These are phyloP conservation scores for Backusella morwellensis DNA, from an alignment of 192 early-diverging fungal genomes.

Conservation along the genomic window DNA sequence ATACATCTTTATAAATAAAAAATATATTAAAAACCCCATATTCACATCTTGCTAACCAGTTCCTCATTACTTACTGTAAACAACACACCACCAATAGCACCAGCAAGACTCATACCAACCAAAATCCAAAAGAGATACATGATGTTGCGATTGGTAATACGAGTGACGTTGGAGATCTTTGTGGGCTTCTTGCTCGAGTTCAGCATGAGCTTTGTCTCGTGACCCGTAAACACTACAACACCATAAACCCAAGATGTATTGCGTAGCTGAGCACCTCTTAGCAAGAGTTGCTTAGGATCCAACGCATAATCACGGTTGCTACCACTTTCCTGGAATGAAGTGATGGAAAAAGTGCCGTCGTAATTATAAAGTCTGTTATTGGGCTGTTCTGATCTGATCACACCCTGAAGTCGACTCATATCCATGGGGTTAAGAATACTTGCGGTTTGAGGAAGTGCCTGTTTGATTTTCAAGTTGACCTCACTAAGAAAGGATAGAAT, in stretches of 20 bases:
- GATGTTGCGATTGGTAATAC: slow-evolving; percentile 90
- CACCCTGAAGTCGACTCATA: slow-evolving; percentile 58
- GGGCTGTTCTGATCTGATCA: slow-evolving; percentile 90
- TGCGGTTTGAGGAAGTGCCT: slow-evolving; percentile 85
- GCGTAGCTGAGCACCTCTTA: slow-evolving; percentile 91
- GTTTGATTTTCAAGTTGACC: slow-evolving; percentile 96
- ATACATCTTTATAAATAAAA: slow-evolving; percentile 32
- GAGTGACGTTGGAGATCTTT: slow-evolving; percentile 88
- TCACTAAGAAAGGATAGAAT: slow-evolving; percentile 53
- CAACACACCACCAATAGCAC: slow-evolving; percentile 79
- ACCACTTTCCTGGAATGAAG: slow-evolving; percentile 40
- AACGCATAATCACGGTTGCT: slow-evolving; percentile 72
- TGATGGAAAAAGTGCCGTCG: slow-evolving; percentile 74
- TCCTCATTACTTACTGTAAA: slow-evolving; percentile 37
- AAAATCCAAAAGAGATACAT: slow-evolving; percentile 89
- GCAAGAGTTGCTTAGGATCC: slow-evolving; percentile 87
- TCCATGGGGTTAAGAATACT: slow-evolving; percentile 68
- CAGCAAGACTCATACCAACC: slow-evolving; percentile 78
- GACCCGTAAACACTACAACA: slow-evolving; percentile 90
- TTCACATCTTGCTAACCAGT: background rate
- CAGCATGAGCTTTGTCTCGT: slow-evolving; percentile 97
- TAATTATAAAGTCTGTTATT: slow-evolving; percentile 96
- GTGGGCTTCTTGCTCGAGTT: slow-evolving; percentile 89
- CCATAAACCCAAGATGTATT: slow-evolving; percentile 96
- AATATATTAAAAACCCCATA: slow-evolving; percentile 5